Percentiles rank a stretch among this genome's conserved stretches.
phyloP scores from a whole-genome alignment of 352 stramenopile species.

The Phytophthora foliorum region DNA sequence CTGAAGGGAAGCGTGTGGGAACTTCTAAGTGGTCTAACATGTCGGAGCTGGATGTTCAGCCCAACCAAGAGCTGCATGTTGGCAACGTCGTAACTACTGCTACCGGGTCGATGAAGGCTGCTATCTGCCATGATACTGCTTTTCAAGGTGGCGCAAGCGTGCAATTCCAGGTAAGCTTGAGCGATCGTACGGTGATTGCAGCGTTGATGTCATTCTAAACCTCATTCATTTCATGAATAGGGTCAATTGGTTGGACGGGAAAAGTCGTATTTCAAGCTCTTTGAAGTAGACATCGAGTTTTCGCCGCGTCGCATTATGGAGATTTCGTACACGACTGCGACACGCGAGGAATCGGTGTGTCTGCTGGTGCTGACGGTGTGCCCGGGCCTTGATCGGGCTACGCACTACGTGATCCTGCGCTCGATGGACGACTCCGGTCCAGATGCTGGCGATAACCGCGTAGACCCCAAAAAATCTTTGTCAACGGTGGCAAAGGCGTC shows the following conservation, averaged over 20 bases:
- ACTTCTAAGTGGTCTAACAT: constrained; percentile 42
- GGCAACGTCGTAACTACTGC: constrained; percentile 34
- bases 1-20: constrained; percentile 28
- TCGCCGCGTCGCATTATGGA: constrained; percentile 46
- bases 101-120: constrained; percentile 36
- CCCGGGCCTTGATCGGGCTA: constrained; percentile 48
- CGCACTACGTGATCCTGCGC: constrained; percentile 51
- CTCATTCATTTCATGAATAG: constrained; percentile 19
- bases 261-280: constrained; percentile 57
- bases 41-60: constrained; percentile 46
- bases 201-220: not conserved
- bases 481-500: constrained; percentile 40
- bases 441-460: constrained; percentile 10
- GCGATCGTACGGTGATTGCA: not conserved
- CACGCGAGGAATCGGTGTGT: constrained; percentile 38
- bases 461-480: constrained; percentile 27
- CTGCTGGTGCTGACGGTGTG: constrained; percentile 53
- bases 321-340: constrained; percentile 49
- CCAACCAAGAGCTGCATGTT: constrained; percentile 36
- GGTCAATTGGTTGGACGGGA: constrained; percentile 41
- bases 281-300: constrained; percentile 52
- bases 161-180: constrained; percentile 35
- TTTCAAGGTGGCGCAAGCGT: constrained; percentile 51
- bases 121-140: constrained; percentile 39
- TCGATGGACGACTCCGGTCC: constrained; percentile 34